Conservation (phyloP, 352 stramenopile genomes). For the Phytophthora aleatoria region DNA sequence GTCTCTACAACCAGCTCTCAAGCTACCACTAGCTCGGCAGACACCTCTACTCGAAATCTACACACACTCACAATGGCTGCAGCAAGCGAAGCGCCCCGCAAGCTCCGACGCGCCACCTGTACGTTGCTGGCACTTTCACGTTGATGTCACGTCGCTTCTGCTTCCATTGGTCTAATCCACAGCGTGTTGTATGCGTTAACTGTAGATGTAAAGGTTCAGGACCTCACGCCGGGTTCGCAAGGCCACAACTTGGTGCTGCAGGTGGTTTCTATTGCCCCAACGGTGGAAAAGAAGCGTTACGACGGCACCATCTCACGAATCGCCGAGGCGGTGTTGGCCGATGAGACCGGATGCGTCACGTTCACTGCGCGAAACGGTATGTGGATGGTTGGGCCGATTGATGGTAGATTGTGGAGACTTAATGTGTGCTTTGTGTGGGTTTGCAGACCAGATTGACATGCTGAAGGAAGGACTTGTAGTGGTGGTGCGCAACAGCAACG, state of each 20-base stretch:
- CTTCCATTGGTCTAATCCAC: conserved; percentile 4
- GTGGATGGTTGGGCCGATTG: neutral
- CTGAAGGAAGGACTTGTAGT: conserved; percentile 58
- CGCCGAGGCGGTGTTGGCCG: conserved; percentile 74
- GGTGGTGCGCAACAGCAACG: conserved; percentile 83
- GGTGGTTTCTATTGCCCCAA: conserved; percentile 63
- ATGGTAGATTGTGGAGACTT: neutral
- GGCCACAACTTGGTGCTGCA: conserved; percentile 84
- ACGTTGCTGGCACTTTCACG: conserved; percentile 10
- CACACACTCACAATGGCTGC: conserved; percentile 27
- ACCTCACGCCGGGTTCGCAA: conserved; percentile 73
- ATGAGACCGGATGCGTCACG: conserved; percentile 85
- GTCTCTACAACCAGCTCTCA: neutral
- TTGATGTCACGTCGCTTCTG: conserved; percentile 3
- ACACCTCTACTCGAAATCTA: neutral
- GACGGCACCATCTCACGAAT: conserved; percentile 72
- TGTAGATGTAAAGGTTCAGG: conserved; percentile 80
- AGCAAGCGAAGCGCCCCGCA: conserved; percentile 26
- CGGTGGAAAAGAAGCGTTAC: conserved; percentile 73
- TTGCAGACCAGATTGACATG: conserved; percentile 79
- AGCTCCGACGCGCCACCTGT: conserved; percentile 58
- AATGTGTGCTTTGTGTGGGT: neutral
- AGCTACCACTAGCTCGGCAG: conserved; percentile 5
- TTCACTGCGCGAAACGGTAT: conserved; percentile 82
- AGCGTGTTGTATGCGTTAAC: neutral